These are phyloP conservation scores for Fusarium floridanum DNA, from an alignment of 2,329 filamentous ascomycete genomes.

Conservation along the genomic window DNA sequence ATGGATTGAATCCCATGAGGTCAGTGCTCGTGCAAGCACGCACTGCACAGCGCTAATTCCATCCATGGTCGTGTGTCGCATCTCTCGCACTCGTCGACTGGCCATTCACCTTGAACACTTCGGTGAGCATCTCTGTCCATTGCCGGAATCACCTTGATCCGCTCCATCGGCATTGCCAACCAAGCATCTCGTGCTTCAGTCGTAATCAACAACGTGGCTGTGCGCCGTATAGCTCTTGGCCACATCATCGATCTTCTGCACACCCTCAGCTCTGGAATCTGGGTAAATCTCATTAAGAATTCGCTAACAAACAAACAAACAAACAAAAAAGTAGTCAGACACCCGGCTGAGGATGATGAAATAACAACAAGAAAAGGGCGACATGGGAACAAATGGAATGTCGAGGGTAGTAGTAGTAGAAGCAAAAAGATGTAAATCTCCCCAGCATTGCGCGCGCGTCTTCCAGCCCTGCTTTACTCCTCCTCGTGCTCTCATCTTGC, in stretches of 20 bases:
- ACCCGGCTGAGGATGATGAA: background rate
- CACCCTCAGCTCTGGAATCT: background rate
- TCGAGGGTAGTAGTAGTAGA: conserved; percentile 2
- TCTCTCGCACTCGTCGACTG: background rate
- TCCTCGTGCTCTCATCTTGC: background rate
- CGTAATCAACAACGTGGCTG: conserved; percentile 27
- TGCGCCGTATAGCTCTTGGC: conserved; percentile 15
- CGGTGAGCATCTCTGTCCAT: background rate
- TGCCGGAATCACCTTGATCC: conserved; percentile 16
- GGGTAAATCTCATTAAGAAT: conserved; percentile 25
- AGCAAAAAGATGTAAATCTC: conserved; percentile 8
- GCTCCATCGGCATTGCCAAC: background rate
- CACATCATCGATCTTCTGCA: background rate
- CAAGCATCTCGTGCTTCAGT: background rate
- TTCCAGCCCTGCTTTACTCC: conserved; percentile 26
- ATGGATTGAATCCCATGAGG: background rate
- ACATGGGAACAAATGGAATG: conserved; percentile 25
- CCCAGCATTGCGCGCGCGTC: conserved; percentile 14
- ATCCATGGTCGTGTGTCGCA: background rate
- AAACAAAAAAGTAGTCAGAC: background rate
- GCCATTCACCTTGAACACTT: background rate
- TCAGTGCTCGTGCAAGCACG: background rate
- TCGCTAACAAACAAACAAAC: conserved; percentile 12
- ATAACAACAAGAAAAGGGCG: conserved; percentile 4
- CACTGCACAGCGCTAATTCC: background rate